Base-by-base conservation (phyloP, 805 yeast species). In the Cyberlindnera americana region DNA sequence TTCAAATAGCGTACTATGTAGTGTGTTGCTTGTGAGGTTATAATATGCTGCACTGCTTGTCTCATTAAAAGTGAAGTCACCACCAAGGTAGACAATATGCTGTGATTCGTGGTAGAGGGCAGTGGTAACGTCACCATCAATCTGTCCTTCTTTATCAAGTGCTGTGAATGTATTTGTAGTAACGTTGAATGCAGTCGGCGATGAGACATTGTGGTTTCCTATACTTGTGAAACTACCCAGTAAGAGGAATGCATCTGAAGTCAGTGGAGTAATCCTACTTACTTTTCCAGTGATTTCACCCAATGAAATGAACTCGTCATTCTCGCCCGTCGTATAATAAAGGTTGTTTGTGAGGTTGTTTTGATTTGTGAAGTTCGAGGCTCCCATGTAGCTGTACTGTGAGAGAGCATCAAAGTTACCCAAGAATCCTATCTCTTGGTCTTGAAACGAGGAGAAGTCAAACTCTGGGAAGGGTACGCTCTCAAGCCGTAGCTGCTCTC, bases 51-150 rank as follows among this genome's bases (percentile, higher is more conserved):
- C 83, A 36, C 88, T 83, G 48, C 68, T 53, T 7, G 79, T 67
- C 33, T 64, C 59, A 40, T 75, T 67, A 56, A 68, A 79, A 6
- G 69, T 57, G 49, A 91, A 76, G 43, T 75, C 70, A 16, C 99
- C 99, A 9, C 97, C 99, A 35, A 86, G 72, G 54, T 85, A 88
- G 0, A 87, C 71, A 17, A 75, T 40, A 17, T 72, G 61, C 24
- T 62, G 58, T 32, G 66, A 69, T 2, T 48, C 34, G 60, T 80
- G 81, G 39, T 78, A 74, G 29, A 66, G 64, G 1, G 75, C 69
- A 0, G 79, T 52, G 4, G 59, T 50, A 3, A 82, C 69, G 1
- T 56, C 41, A 6, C 78, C 81, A 3, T 35, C 19, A 0, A 52
- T 29, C 9, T 58, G 32, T 1, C 47, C 17, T 11, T 50, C 31